Conservation (phyloP, 495 filamentous ascomycete genomes). For the Daldinia caldariorum region DNA sequence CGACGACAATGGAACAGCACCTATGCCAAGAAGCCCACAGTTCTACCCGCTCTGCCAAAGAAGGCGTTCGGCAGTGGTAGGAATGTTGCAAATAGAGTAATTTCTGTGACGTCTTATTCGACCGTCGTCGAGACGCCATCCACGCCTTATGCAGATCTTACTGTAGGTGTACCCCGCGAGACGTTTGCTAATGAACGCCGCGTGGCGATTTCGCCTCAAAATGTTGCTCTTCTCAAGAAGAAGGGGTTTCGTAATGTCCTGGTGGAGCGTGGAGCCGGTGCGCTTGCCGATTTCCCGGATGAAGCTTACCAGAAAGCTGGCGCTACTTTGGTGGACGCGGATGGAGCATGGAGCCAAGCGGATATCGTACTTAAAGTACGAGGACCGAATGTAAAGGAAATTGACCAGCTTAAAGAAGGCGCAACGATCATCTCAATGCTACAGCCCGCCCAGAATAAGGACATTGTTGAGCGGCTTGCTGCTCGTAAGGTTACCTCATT, state of each 20-base stretch:
- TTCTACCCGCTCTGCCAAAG: constrained; percentile 42
- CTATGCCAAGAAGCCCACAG: constrained; percentile 38
- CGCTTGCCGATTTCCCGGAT: constrained; percentile 75
- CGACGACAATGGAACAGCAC: constrained; percentile 46
- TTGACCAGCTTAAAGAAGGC: constrained; percentile 67
- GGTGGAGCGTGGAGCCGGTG: constrained; percentile 78
- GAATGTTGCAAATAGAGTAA: constrained; percentile 26
- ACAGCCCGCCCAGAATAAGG: constrained; percentile 76
- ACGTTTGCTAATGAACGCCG: constrained; percentile 76
- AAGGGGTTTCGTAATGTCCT: constrained; percentile 80
- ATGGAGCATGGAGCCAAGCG: constrained; percentile 70
- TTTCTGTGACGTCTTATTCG: constrained; percentile 44
- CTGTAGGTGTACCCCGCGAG: constrained; percentile 77
- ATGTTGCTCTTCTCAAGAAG: constrained; percentile 77
- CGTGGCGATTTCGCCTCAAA: constrained; percentile 81
- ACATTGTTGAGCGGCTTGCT: constrained; percentile 72
- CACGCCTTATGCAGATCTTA: constrained; percentile 72
- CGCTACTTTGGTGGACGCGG: constrained; percentile 71
- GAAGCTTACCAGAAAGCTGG: constrained; percentile 76
- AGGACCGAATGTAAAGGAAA: constrained; percentile 71
- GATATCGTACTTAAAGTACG: constrained; percentile 84
- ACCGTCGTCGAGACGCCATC: constrained; percentile 57
- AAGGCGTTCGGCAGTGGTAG: constrained; percentile 23
- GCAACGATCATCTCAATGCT: constrained; percentile 78
- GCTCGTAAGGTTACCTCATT: constrained; percentile 71